These are phyloP conservation scores for Spongispora temasekensis DNA, from an alignment of 1,284 basidiomycete species.

Conservation along the genomic window DNA sequence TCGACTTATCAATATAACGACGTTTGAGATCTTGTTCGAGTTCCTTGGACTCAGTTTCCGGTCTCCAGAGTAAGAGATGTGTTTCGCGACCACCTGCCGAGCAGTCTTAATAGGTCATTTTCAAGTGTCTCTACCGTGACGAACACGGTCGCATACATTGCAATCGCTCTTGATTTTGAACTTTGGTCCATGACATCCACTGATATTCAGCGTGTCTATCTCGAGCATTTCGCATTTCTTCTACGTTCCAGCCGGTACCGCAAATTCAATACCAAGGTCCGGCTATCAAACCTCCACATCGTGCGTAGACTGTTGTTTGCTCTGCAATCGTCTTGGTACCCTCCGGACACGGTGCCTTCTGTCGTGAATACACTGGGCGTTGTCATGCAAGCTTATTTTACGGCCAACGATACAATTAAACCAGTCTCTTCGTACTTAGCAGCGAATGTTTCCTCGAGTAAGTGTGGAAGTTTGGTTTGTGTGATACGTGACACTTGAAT, in stretches of 20 bases:
- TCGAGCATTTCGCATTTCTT: constrained; percentile 80
- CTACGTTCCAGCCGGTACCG: constrained; percentile 71
- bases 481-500: background rate
- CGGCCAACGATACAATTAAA: constrained; percentile 75
- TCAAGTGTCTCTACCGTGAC: constrained; percentile 76
- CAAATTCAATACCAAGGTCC: constrained; percentile 71
- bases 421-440: constrained; percentile 85
- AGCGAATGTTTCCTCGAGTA: constrained; percentile 77
- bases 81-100: too few relatives aligned
- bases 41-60: constrained; percentile 84
- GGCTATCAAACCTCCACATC: constrained; percentile 70
- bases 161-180: constrained; percentile 87
- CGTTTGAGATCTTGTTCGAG: constrained; percentile 78
- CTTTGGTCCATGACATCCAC: constrained; percentile 77
- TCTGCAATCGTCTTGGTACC: constrained; percentile 77
- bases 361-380: constrained; percentile 63
- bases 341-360: constrained; percentile 51
- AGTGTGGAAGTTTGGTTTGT: constrained; percentile 17
- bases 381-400: constrained; percentile 62
- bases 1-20: constrained; percentile 73
- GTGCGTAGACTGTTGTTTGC: constrained; percentile 81
- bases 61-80: constrained; percentile 73
- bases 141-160: constrained; percentile 81
- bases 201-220: constrained; percentile 75
- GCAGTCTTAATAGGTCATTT: constrained; percentile 6